phyloP scores from a whole-genome alignment of 23 red algal genomes.

The Gracilariopsis chorda region DNA sequence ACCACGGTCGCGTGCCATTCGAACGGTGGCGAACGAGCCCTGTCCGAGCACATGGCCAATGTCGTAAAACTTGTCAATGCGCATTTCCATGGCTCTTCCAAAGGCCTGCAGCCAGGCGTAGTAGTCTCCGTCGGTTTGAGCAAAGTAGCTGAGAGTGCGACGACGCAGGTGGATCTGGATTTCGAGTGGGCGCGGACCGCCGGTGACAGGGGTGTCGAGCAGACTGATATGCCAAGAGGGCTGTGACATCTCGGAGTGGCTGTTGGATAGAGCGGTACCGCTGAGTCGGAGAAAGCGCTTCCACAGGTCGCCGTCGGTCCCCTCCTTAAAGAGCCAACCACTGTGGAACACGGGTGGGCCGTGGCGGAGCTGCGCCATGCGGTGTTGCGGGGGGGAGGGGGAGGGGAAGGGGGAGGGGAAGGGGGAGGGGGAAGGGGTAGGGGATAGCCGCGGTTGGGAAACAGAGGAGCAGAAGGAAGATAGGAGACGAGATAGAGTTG shows the following conservation, averaged over 20 bases:
- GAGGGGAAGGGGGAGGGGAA: too few species aligned
- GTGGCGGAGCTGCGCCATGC: slow-evolving; percentile 69
- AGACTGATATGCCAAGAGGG: slow-evolving; percentile 81
- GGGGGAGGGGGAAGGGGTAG: not conserved
- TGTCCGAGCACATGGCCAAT: slow-evolving; percentile 70
- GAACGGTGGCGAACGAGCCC: slow-evolving; percentile 79
- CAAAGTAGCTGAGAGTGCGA: slow-evolving; percentile 81
- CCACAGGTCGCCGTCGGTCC: slow-evolving; percentile 23
- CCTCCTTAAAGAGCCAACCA: slow-evolving; percentile 90
- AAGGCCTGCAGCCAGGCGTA: slow-evolving; percentile 68
- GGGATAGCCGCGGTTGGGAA: not conserved
- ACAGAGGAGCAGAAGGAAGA: not conserved
- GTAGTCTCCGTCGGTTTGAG: slow-evolving; percentile 49
- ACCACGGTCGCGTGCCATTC: slow-evolving; percentile 48
- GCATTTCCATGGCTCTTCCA: slow-evolving; percentile 56
- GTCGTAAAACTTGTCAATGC: slow-evolving; percentile 67
- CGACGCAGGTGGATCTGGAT: slow-evolving; percentile 59
- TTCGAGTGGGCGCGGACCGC: slow-evolving; percentile 72
- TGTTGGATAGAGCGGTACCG: slow-evolving; percentile 71
- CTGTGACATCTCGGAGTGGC: slow-evolving; percentile 39
- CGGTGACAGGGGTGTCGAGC: slow-evolving; percentile 56
- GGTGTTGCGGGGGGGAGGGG: not conserved
- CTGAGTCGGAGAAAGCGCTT: slow-evolving; percentile 77
- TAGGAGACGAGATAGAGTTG: too few species aligned
- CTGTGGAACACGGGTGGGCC: slow-evolving; percentile 49